Conservation (phyloP, 2,329 filamentous ascomycete genomes). For the Esteya vermicola region DNA sequence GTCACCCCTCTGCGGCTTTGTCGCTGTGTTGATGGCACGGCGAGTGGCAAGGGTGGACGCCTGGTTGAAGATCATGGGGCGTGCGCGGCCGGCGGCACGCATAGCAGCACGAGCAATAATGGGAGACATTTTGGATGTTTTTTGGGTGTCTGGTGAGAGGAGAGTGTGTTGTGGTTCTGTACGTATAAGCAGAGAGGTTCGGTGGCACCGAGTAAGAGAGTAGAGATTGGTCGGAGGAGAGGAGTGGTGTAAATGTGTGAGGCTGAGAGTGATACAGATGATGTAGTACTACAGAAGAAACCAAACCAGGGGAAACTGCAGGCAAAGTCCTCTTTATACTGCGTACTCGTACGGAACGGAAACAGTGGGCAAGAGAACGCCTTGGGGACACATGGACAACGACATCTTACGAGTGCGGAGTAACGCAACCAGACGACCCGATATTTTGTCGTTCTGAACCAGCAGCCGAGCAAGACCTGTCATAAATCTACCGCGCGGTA, state of each 20-base stretch:
- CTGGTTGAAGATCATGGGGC: conserved; percentile 17
- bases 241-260: not conserved
- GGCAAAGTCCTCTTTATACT: not conserved
- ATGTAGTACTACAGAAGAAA: not conserved
- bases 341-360: no score
- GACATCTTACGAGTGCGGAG: not conserved
- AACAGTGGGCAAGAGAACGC: no score
- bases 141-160: no score
- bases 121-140: conserved; percentile 17
- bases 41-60: conserved; percentile 18
- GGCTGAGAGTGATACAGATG: conserved; percentile 1
- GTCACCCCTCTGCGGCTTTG: conserved; percentile 19
- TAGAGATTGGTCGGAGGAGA: not conserved
- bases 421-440: not conserved
- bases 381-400: not conserved
- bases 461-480: not conserved
- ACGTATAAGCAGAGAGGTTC: no score
- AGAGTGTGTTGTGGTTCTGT: no score
- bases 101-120: conserved; percentile 19
- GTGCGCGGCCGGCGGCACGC: conserved; percentile 2
- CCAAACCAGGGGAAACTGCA: no score
- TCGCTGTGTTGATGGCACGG: conserved; percentile 9
- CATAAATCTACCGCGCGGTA: not conserved
- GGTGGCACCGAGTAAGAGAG: no score
- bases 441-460: conserved; percentile 1